These are phyloP conservation scores for Pythium aphanidermatum DNA, from an alignment of 352 stramenopile species.

Conservation along the genomic window DNA sequence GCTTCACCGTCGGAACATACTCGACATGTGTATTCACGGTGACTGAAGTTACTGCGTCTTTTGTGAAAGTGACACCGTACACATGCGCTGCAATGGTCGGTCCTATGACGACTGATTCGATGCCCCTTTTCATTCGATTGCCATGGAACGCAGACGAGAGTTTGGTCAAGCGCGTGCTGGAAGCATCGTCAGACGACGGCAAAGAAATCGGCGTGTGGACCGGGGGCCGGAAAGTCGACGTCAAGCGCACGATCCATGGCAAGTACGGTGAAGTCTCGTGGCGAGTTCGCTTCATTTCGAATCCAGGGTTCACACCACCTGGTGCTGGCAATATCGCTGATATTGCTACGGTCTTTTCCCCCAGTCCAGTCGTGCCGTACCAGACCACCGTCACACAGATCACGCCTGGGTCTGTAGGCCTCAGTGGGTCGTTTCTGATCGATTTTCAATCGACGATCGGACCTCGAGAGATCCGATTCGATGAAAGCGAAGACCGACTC, in stretches of 20 bases:
- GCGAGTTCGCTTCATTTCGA: conserved; percentile 92
- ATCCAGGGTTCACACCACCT: conserved; percentile 81
- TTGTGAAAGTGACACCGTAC: conserved; percentile 29
- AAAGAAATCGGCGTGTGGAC: conserved; percentile 36
- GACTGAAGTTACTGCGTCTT: conserved; percentile 17
- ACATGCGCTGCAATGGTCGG: conserved; percentile 24
- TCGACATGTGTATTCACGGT: conserved; percentile 52
- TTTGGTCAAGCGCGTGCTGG: conserved; percentile 40
- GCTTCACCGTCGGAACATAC: conserved; percentile 49
- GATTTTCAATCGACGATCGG: conserved; percentile 85
- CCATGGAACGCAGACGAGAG: conserved; percentile 67
- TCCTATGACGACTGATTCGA: conserved; percentile 11
- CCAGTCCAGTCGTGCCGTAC: conserved; percentile 11
- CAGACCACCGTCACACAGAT: conserved; percentile 81
- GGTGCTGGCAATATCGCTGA: conserved; percentile 86
- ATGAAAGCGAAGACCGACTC: conserved; percentile 83
- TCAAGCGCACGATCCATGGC: conserved; percentile 86
- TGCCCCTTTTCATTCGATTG: conserved; percentile 28
- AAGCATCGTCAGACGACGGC: conserved; percentile 39
- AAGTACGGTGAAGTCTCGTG: conserved; percentile 95
- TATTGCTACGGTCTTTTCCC: conserved; percentile 42
- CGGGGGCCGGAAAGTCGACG: conserved; percentile 68
- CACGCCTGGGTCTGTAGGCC: conserved; percentile 73
- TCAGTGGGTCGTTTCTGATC: conserved; percentile 89
- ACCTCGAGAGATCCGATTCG: conserved; percentile 72